Percentiles rank a stretch among this genome's conserved stretches.
Conservation (phyloP, 371 early-diverging fungal species). For the Mucor lusitanicus region DNA sequence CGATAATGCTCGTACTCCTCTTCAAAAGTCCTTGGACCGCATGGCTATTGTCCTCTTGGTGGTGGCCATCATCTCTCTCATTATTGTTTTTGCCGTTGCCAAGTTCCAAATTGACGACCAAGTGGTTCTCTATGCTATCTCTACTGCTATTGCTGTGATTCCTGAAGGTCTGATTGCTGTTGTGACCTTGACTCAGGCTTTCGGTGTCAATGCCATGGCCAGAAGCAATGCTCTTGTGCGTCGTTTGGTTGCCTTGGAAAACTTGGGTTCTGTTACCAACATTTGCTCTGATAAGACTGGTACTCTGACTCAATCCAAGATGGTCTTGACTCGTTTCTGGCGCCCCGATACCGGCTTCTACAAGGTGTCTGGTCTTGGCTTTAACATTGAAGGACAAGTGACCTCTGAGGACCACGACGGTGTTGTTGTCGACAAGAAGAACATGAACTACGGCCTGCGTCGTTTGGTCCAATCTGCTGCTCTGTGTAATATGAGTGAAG, state of each 20-base stretch:
- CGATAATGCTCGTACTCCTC: constrained; percentile 68
- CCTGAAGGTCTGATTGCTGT: constrained; percentile 96
- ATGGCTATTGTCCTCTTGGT: constrained; percentile 59
- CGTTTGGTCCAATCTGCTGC: constrained; percentile 55
- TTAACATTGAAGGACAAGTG: constrained; percentile 36
- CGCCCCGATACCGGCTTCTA: constrained; percentile 65
- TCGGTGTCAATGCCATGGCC: constrained; percentile 91
- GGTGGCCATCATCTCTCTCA: constrained; percentile 50
- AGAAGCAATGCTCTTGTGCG: constrained; percentile 83
- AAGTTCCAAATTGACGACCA: constrained; percentile 67
- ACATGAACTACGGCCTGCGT: constrained; percentile 37
- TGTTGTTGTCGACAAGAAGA: constrained; percentile 23
- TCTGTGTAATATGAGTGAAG: constrained; percentile 76
- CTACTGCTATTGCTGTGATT: constrained; percentile 90
- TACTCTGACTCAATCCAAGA: constrained; percentile 92
- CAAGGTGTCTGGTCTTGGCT: constrained; percentile 65
- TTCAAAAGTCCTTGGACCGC: constrained; percentile 69
- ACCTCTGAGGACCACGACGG: constrained; percentile 19
- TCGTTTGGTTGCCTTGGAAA: constrained; percentile 87
- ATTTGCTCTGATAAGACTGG: constrained; percentile 97
- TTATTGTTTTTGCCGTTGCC: constrained; percentile 57
- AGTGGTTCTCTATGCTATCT: constrained; percentile 74
- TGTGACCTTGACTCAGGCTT: constrained; percentile 87
- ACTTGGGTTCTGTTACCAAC: constrained; percentile 87
- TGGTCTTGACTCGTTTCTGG: constrained; percentile 80